Evolutionary conservation across 257 asterid species (phyloP).

Genomic region (Striga asiatica): DNA sequence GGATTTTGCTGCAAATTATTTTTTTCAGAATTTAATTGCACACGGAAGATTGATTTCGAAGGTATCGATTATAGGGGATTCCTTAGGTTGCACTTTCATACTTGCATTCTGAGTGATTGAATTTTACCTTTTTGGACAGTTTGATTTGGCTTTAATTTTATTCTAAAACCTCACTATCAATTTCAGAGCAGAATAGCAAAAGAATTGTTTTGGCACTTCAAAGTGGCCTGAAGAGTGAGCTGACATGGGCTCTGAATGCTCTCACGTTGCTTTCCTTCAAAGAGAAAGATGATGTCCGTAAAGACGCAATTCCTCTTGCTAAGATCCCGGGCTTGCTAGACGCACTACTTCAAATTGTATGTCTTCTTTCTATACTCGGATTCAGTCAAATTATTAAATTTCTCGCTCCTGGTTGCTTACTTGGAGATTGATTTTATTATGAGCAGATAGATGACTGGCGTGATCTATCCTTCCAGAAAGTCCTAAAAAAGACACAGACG

Average conservation of each 20-base stretch:
- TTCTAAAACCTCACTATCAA: slow-evolving; percentile 5
- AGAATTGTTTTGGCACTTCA: slow-evolving; percentile 68
- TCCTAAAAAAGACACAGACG: slow-evolving; percentile 44
- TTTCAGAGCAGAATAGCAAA: slow-evolving; percentile 59
- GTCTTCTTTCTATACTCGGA: slow-evolving; percentile 3
- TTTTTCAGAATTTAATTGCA: not conserved
- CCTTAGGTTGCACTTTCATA: not conserved
- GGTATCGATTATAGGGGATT: not conserved
- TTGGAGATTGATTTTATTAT: not conserved
- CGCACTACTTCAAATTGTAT: slow-evolving; percentile 63
- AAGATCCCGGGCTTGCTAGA: slow-evolving; percentile 72
- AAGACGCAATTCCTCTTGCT: slow-evolving; percentile 67
- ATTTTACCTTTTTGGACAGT: not conserved
- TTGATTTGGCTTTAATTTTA: not conserved
- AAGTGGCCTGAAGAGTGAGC: slow-evolving; percentile 67
- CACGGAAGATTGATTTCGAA: not conserved
- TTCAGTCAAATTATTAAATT: too few species aligned
- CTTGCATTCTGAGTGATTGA: not conserved
- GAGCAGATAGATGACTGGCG: slow-evolving; percentile 71
- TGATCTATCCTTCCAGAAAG: slow-evolving; percentile 50
- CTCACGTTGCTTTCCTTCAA: slow-evolving; percentile 60
- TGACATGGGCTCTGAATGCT: slow-evolving; percentile 64
- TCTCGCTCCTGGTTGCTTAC: not conserved
- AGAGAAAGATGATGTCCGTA: slow-evolving; percentile 65
- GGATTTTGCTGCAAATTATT: not conserved